Evolutionary conservation across 2,329 filamentous ascomycete genomes (phyloP), one percentile per base, ranked within the genome.

Genomic region (Aureobasidium melanogenum): DNA sequence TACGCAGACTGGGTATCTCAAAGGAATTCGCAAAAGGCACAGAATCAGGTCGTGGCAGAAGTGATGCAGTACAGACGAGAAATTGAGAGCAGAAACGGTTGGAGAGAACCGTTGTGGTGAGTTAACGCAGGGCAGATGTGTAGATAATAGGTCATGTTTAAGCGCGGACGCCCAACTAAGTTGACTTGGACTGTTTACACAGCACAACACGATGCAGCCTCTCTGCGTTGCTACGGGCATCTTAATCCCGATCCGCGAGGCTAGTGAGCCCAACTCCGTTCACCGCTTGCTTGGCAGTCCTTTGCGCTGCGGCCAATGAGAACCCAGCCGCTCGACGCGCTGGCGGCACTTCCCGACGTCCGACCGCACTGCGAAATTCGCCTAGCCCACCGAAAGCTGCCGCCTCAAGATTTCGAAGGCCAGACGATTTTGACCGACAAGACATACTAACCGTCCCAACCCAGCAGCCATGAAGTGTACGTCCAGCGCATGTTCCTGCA

Each of bases 401-500:
- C 30, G 22, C 43, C 43, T 50, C 56, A 39, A 48, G 56, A 59
- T 32, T 50, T 50, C 39, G 48, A 32, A 30, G 36, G 46, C 19
- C 34, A 48, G 56, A 59, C 56, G 43, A 54, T 62, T 57, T 41
- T 60, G 41, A 55, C 22, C 39, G 36, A 60, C 43, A 24, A 61
- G 59, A 61, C 55, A 41, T 38, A 60, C 52, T 51, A 36, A 59
- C 60, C 36, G 48, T 58, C 62, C 62, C 62, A 63, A 44, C 57
- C 38, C 52, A 46, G 59, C 57, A 58, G 58, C 61, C 60, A 65
- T 65, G 63, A 65, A 65, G 63, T 65, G 63, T 65, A 65, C 56
- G 63, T 65, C 41, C 57, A 36, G 48, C 36, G 38, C 59, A 55
- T 41, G 3, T 12, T 38, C 38, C 41, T 30, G 19, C 41, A 22